Conservation (phyloP, 75 land plant species). For the Pinus taeda region DNA sequence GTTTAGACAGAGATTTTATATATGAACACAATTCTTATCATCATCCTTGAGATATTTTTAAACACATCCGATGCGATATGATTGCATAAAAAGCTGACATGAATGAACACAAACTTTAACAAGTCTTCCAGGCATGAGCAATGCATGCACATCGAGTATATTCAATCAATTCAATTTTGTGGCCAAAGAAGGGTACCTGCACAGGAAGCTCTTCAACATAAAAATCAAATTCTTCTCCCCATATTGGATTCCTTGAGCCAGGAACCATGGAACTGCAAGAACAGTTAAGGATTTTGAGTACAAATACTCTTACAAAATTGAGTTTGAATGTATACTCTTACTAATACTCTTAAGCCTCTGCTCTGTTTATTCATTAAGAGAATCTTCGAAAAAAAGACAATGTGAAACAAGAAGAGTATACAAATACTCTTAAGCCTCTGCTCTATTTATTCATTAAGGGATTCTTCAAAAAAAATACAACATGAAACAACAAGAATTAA, state of each 20-base stretch:
- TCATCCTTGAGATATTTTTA: neutral
- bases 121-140: neutral
- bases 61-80: neutral
- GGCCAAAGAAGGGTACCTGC: slow-evolving; percentile 37
- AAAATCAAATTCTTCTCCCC: slow-evolving; percentile 99
- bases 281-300: slow-evolving; percentile 1
- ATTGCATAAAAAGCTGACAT: neutral
- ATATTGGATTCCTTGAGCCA: slow-evolving; percentile 98
- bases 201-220: slow-evolving; percentile 89
- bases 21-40: neutral
- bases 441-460: neutral
- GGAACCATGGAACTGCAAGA: slow-evolving; percentile 91
- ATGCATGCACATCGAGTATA: neutral
- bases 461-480: neutral
- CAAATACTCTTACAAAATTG: neutral
- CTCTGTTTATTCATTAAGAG: neutral
- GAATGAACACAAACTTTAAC: neutral
- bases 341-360: neutral
- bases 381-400: neutral
- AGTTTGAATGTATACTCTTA: neutral
- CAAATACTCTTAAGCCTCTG: neutral
- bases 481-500: neutral
- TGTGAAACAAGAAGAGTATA: neutral
- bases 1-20: too few relatives aligned
- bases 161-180: neutral